Conservation (phyloP, 2,329 filamentous ascomycete species). For the Emergomyces pasteurianus region DNA sequence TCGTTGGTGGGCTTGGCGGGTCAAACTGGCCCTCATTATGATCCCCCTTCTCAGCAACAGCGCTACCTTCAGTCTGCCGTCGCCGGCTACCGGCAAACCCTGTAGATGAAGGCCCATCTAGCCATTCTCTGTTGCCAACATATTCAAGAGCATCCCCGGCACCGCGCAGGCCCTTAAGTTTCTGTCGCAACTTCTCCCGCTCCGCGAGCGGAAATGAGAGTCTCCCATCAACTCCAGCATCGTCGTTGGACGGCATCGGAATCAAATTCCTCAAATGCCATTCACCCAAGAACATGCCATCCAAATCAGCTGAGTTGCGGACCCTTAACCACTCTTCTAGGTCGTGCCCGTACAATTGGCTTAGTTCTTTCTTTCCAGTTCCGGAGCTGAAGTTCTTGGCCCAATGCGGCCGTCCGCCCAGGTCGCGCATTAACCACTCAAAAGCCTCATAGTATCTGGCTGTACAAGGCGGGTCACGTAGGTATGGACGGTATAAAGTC, state of each 20-base stretch:
- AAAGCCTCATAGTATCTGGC: constrained; percentile 78
- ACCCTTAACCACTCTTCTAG: constrained; percentile 56
- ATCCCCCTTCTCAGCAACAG: constrained; percentile 6
- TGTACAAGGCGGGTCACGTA: constrained; percentile 62
- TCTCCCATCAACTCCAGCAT: background rate
- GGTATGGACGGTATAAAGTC: constrained; percentile 75
- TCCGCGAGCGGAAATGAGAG: constrained; percentile 30
- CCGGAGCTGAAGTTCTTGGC: constrained; percentile 73
- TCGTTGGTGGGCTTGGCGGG: constrained; percentile 26
- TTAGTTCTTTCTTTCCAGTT: constrained; percentile 46
- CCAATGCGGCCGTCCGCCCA: constrained; percentile 78
- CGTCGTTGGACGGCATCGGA: constrained; percentile 9
- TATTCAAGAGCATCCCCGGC: constrained; percentile 32
- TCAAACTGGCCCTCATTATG: constrained; percentile 1
- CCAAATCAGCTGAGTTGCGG: constrained; percentile 55
- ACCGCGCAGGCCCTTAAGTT: constrained; percentile 14
- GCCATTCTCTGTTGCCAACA: constrained; percentile 27
- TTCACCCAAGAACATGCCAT: constrained; percentile 79
- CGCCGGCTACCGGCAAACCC: background rate
- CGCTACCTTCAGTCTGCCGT: background rate
- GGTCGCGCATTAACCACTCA: constrained; percentile 78
- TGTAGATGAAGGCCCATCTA: background rate
- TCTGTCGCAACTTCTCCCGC: constrained; percentile 27
- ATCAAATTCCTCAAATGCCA: constrained; percentile 70
- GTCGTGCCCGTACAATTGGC: constrained; percentile 55